These are phyloP conservation scores for Sporothrix schenckii DNA, from an alignment of 2,329 filamentous ascomycete species.

Conservation along the genomic window DNA sequence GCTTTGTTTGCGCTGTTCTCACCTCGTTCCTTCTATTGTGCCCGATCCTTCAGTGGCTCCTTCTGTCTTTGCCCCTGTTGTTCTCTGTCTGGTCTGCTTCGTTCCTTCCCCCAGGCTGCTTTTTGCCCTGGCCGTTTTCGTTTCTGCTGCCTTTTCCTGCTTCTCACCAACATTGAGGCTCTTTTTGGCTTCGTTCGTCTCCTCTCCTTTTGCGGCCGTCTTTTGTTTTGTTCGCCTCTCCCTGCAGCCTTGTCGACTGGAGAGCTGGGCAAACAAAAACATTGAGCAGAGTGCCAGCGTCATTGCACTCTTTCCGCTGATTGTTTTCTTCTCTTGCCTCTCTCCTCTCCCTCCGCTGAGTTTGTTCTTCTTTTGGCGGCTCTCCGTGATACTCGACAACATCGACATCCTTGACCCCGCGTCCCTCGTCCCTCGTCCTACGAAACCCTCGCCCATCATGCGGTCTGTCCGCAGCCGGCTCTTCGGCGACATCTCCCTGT, in stretches of 20 bases:
- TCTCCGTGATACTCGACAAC: not conserved
- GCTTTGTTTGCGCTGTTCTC: not conserved
- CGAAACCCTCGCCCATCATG: constrained; percentile 12
- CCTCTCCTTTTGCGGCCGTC: not conserved
- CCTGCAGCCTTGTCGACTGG: not conserved
- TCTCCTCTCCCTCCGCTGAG: not conserved
- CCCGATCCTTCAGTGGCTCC: constrained; percentile 6
- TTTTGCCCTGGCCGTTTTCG: not conserved
- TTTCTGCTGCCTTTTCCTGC: not conserved
- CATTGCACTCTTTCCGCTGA: not conserved
- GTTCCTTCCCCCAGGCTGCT: constrained; percentile 2
- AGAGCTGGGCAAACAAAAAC: constrained; percentile 1
- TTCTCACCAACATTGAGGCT: constrained; percentile 2
- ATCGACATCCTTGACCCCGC: not conserved
- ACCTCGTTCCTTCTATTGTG: not conserved
- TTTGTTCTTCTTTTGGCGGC: too few relatives aligned
- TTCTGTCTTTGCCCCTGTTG: not conserved
- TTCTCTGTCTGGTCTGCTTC: not conserved
- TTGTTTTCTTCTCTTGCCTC: not conserved
- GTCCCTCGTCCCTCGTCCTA: not conserved
- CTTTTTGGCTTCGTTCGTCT: not conserved
- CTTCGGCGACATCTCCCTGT: constrained; percentile 7
- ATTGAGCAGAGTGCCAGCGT: not conserved
- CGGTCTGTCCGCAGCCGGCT: not conserved
- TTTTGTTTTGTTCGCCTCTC: not conserved